Conservation (phyloP, 805 yeast genomes). For the Jamesozyma hellenica region DNA sequence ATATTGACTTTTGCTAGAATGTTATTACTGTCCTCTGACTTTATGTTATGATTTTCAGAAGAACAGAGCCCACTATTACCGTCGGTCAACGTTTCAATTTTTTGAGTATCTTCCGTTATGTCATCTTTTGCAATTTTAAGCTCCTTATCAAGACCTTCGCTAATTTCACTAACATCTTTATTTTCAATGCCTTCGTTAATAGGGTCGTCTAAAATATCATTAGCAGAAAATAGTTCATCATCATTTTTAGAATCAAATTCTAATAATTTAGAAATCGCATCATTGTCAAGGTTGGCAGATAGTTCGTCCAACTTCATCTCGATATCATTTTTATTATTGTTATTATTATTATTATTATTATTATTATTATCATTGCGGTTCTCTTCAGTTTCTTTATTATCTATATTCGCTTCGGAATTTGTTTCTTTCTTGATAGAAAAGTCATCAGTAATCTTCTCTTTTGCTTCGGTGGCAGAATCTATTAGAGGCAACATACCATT, state of each 20-base stretch:
- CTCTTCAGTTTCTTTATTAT: too few relatives aligned
- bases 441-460: too few relatives aligned
- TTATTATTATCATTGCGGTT: too few relatives aligned
- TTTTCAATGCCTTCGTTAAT: neutral
- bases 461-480: too few relatives aligned
- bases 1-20: neutral
- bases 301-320: slow-evolving; percentile 2
- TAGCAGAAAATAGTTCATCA: slow-evolving; percentile 12
- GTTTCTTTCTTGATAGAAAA: neutral
- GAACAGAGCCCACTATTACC: too few relatives aligned
- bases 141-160: slow-evolving; percentile 6
- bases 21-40: neutral
- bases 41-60: neutral
- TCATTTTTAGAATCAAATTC: slow-evolving; percentile 28
- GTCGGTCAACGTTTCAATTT: neutral
- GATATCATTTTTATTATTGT: neutral
- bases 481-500: too few relatives aligned
- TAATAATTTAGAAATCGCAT: slow-evolving; percentile 25
- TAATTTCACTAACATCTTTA: neutral
- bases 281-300: slow-evolving; percentile 20
- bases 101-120: neutral
- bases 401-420: too few relatives aligned
- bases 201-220: slow-evolving; percentile 8
- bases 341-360: too few relatives aligned
- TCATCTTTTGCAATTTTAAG: neutral